Conservation (phyloP, 495 filamentous ascomycete genomes). For the Amorphotheca resinae region DNA sequence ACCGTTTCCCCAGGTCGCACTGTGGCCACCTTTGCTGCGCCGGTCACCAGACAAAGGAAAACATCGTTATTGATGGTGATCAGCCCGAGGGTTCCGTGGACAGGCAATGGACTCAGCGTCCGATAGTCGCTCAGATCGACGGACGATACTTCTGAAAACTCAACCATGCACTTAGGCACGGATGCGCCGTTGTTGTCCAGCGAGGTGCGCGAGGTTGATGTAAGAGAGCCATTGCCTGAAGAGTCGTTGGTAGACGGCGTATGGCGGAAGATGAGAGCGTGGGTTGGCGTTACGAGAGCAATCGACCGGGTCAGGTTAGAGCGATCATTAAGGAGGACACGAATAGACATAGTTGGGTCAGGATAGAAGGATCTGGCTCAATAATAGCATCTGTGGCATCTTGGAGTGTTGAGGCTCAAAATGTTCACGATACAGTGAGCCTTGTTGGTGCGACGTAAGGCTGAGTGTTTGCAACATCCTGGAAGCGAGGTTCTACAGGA, state of each 20-base stretch:
- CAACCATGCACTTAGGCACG: constrained; percentile 67
- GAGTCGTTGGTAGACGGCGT: constrained; percentile 42
- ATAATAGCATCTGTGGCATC: constrained; percentile 10
- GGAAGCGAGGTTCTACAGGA: too few relatives aligned
- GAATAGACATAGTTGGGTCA: constrained; percentile 33
- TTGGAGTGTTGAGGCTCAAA: background rate
- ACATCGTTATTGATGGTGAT: constrained; percentile 77
- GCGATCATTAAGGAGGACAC: constrained; percentile 52
- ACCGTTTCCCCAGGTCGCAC: constrained; percentile 80
- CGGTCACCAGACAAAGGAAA: constrained; percentile 84
- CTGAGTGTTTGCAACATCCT: too few relatives aligned
- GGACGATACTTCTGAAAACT: constrained; percentile 56
- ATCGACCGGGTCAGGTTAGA: constrained; percentile 79
- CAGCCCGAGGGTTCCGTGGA: constrained; percentile 80
- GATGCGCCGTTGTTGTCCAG: constrained; percentile 22
- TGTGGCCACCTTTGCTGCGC: constrained; percentile 62
- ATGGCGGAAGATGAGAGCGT: constrained; percentile 75
- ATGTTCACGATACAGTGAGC: background rate
- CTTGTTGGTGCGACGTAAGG: background rate
- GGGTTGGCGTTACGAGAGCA: constrained; percentile 62
- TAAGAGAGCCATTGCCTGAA: constrained; percentile 38
- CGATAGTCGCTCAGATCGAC: constrained; percentile 62
- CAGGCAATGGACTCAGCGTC: constrained; percentile 55
- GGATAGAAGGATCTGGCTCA: background rate
- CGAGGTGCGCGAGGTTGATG: constrained; percentile 27